Conservation (phyloP, 2,329 filamentous ascomycete genomes). For the Ophiostoma ulmi region DNA sequence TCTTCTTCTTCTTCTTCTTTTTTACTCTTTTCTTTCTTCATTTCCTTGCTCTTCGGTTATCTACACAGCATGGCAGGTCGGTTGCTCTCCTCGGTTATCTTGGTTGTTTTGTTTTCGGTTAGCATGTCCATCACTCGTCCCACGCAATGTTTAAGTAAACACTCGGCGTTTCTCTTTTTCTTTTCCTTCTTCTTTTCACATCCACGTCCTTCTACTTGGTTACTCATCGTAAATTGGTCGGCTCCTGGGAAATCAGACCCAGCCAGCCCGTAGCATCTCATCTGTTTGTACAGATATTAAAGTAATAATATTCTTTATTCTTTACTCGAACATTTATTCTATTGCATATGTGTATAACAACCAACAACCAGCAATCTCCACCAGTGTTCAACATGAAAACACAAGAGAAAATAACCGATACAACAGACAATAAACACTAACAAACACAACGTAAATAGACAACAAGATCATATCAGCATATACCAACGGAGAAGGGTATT, state of each 20-base stretch:
- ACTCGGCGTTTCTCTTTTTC: neutral
- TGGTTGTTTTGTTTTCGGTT: neutral
- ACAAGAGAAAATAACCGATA: neutral
- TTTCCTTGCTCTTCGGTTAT: neutral
- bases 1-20: neutral
- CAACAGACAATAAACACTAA: neutral
- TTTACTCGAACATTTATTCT: neutral
- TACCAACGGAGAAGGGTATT: neutral
- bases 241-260: conserved; percentile 7
- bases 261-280: conserved; percentile 3
- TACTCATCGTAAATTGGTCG: neutral
- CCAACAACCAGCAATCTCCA: too few species aligned
- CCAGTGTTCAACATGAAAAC: neutral
- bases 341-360: neutral
- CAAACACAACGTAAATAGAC: neutral
- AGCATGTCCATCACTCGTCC: neutral
- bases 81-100: neutral
- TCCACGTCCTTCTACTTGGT: neutral
- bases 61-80: neutral
- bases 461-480: neutral
- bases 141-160: neutral
- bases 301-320: conserved; percentile 11
- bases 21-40: neutral
- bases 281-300: conserved; percentile 1
- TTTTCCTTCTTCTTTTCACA: neutral